Evolutionary conservation across 176 grass and related monocot genomes (phyloP).

Genomic region (Oryza meridionalis): DNA sequence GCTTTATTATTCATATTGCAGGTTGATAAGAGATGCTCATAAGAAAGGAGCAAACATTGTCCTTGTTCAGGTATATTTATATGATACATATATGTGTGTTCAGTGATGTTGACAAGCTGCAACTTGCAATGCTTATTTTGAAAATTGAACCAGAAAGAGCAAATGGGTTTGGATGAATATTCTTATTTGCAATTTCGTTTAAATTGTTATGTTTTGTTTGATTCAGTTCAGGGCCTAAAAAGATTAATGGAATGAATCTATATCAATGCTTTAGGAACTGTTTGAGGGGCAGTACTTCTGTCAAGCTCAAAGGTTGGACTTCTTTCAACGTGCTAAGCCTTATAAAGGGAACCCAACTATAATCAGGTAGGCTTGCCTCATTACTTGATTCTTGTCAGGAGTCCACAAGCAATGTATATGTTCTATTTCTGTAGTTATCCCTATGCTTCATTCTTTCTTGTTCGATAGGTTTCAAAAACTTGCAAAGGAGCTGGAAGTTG

Average conservation of each 20-base stretch:
- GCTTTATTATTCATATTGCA: slow-evolving; percentile 38
- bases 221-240: slow-evolving; percentile 15
- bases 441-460: neutral
- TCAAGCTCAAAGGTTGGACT: slow-evolving; percentile 92
- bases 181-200: neutral
- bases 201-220: neutral
- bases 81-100: neutral
- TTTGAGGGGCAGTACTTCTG: slow-evolving; percentile 99
- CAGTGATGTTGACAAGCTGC: neutral
- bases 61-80: slow-evolving; percentile 73
- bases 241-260: neutral
- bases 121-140: slow-evolving; percentile 1
- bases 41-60: slow-evolving; percentile 86
- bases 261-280: slow-evolving; percentile 60
- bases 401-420: neutral
- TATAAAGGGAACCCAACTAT: slow-evolving; percentile 92
- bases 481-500: slow-evolving; percentile 89
- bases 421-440: slow-evolving; percentile 3
- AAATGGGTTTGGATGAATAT: neutral
- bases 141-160: neutral
- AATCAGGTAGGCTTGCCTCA: slow-evolving; percentile 55
- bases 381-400: neutral
- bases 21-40: slow-evolving; percentile 93
- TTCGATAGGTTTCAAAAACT: slow-evolving; percentile 80
- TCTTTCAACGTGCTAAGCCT: slow-evolving; percentile 81